Percentiles rank a stretch among this genome's conserved stretches.
Conservation (phyloP, 1,139 yeast genomes). For the Saccharomyces hybrid region DNA sequence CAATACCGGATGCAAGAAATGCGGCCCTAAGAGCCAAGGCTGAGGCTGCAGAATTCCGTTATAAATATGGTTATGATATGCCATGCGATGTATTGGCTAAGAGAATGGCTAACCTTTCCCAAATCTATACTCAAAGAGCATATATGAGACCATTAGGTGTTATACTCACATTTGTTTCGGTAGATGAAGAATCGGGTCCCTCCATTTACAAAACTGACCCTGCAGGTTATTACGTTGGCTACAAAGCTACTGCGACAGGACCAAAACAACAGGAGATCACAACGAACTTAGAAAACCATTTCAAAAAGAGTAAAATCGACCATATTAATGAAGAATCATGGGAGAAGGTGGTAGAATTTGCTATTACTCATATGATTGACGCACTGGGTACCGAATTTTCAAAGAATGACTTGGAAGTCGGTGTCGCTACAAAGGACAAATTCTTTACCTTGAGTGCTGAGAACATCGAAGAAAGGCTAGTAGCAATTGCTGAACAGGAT, state of each 20-base stretch:
- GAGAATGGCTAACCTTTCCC: conserved; percentile 91
- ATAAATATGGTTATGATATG: conserved; percentile 93
- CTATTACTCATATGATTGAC: conserved; percentile 75
- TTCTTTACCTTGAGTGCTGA: conserved; percentile 71
- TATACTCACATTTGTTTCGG: conserved; percentile 77
- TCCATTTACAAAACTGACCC: conserved; percentile 90
- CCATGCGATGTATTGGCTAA: conserved; percentile 91
- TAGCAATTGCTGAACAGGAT: conserved; percentile 93
- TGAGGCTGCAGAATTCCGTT: conserved; percentile 91
- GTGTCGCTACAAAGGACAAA: conserved; percentile 63
- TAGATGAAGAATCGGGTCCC: conserved; percentile 89
- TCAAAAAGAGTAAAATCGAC: conserved; percentile 42
- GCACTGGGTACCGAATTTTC: conserved; percentile 89
- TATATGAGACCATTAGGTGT: conserved; percentile 98
- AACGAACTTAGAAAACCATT: conserved; percentile 83
- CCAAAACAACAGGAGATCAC: conserved; percentile 96
- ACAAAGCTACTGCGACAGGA: conserved; percentile 90
- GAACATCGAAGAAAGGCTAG: conserved; percentile 88
- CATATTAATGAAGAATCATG: conserved; percentile 58
- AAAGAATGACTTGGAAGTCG: conserved; percentile 87
- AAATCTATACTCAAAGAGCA: conserved; percentile 96
- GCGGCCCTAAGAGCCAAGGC: conserved; percentile 83
- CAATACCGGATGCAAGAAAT: conserved; percentile 92
- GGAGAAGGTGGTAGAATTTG: conserved; percentile 84
- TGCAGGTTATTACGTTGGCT: conserved; percentile 90